These are phyloP conservation scores for Tetrapyrgos nigripes DNA, from an alignment of 1,284 basidiomycete species.

Conservation along the genomic window DNA sequence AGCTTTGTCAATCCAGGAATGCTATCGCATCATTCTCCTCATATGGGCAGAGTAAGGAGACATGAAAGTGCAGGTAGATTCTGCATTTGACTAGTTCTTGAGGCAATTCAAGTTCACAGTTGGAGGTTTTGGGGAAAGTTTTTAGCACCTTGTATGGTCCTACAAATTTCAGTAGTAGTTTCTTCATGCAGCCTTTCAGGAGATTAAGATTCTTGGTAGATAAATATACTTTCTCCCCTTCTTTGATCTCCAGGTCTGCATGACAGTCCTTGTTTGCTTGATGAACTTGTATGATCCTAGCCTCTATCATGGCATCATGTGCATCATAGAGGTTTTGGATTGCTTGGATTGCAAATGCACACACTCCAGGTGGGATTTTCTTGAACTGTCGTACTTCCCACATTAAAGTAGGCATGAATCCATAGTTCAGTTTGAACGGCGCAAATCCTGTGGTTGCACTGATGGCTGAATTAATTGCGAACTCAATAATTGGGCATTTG, in stretches of 20 bases:
- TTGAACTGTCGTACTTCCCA: background rate
- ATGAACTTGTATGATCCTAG: background rate
- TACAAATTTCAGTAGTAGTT: constrained; percentile 36
- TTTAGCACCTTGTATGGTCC: constrained; percentile 35
- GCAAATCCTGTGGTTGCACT: constrained; percentile 4
- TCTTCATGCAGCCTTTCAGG: constrained; percentile 31
- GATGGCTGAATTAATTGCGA: too few relatives aligned
- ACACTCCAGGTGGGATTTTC: background rate
- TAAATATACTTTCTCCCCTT: constrained; percentile 34
- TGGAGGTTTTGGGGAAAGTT: constrained; percentile 26
- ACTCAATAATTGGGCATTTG: too few relatives aligned
- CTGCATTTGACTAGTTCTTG: constrained; percentile 21
- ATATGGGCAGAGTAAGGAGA: constrained; percentile 9
- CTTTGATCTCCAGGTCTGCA: constrained; percentile 17
- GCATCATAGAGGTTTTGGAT: background rate
- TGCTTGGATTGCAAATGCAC: background rate
- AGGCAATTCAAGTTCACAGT: constrained; percentile 34
- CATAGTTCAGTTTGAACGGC: constrained; percentile 11
- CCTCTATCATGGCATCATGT: background rate
- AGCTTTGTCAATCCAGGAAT: background rate
- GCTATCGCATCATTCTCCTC: background rate
- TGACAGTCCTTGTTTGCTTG: constrained; percentile 13
- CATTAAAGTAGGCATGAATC: constrained; percentile 3
- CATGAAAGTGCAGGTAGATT: constrained; percentile 28
- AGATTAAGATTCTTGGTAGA: constrained; percentile 36